phyloP scores from a whole-genome alignment of 106 monocot species.

The Narthecium ossifragum region DNA sequence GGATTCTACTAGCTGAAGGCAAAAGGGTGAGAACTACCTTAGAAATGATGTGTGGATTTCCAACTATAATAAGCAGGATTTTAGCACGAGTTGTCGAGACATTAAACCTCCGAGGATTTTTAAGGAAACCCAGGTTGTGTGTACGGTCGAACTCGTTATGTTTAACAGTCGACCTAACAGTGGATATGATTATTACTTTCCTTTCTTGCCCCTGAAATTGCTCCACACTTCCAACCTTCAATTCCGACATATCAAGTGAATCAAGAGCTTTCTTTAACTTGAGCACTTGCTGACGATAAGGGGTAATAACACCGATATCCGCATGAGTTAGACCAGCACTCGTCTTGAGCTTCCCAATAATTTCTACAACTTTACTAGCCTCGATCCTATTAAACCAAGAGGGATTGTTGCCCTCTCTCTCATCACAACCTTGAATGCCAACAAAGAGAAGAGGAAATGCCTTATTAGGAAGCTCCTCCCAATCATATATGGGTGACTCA shows the following conservation, averaged over 20 bases:
- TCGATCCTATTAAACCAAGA: constrained; percentile 99
- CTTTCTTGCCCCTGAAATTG: constrained; percentile 97
- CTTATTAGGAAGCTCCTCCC: constrained; percentile 59
- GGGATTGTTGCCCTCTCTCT: constrained; percentile 89
- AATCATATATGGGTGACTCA: constrained; percentile 47
- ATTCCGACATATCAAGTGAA: constrained; percentile 49
- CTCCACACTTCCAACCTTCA: constrained; percentile 96
- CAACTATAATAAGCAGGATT: constrained; percentile 82
- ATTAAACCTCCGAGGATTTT: constrained; percentile 75
- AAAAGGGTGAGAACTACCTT: constrained; percentile 34
- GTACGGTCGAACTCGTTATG: constrained; percentile 80
- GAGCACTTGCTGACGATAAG: constrained; percentile 84
- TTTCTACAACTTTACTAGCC: constrained; percentile 84
- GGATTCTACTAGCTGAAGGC: not conserved
- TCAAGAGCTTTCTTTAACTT: constrained; percentile 79
- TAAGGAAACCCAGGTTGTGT: constrained; percentile 83
- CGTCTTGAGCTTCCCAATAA: constrained; percentile 50
- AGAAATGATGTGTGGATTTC: constrained; percentile 85
- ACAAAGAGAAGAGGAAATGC: constrained; percentile 81
- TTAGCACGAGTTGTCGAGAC: constrained; percentile 91
- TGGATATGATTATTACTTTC: constrained; percentile 86
- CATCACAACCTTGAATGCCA: constrained; percentile 95
- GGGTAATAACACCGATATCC: constrained; percentile 92
- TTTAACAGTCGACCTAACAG: constrained; percentile 86
- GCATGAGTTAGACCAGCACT: constrained; percentile 32